Base-by-base conservation (phyloP, 1,139 yeast species). In the Protomyces macrosporus region DNA sequence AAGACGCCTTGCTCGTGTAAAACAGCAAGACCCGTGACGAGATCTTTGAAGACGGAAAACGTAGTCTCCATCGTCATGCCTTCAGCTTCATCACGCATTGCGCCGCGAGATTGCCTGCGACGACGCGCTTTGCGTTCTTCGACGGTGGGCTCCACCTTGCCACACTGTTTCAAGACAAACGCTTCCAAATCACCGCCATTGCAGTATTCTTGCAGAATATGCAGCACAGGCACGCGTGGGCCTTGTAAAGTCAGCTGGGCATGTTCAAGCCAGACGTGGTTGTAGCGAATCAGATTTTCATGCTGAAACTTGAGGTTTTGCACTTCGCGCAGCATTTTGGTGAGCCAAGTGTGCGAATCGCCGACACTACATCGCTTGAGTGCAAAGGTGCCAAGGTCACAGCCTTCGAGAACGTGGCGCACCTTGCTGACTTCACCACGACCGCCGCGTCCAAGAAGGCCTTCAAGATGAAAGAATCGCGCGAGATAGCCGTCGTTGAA, bases 221-320 rank as follows among this genome's bases (percentile, higher is more conserved):
- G 90, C 6, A 90, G 90, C 72, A 91, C 89, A 0, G 97, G 97
- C 1, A 89, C 84, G 45, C 73, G 71, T 0, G 86, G 86, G 0
- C 84, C 83, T 71, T 82, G 81, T 12, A 81, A 83, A 30, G 83
- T 79, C 37, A 85, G 73, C 45, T 81, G 80, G 35, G 89, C 89
- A 72, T 85, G 78, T 71, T 90, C 97, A 48, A 90, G 75, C 97
- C 97, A 90, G 39, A 90, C 96, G 75, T 90, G 97, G 72, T 90
- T 90, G 72, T 90, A 90, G 35, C 88, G 82, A 32, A 90, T 89
- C 69, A 90, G 79, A 72, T 90, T 88, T 33, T 83, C 79, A 67
- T 82, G 83, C 40, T 79, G 74, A 53, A 81, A 77, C 57, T 82
- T 76, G 60, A 83, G 71, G 50, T 90, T 82, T 69, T 87, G 82